A percentile compares a stretch with the other conserved stretches of the same genome.
phyloP scores from a whole-genome alignment of 2,329 filamentous ascomycete genomes.

The Talaromyces atroroseus region DNA sequence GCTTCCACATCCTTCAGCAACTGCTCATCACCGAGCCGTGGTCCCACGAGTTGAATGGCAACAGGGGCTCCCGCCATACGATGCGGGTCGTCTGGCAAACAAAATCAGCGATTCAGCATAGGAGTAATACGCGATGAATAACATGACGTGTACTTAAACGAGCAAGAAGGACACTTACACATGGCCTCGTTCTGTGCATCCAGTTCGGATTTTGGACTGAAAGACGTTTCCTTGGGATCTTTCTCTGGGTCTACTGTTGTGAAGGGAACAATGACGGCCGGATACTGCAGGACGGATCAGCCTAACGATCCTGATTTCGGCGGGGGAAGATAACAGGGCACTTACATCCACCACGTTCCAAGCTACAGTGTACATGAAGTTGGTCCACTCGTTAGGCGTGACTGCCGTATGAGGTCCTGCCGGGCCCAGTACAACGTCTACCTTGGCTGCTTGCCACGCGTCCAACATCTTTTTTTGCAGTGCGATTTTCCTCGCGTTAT shows the following conservation, averaged over 20 bases:
- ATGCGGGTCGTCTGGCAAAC: slow-evolving; percentile 25
- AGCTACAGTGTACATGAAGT: slow-evolving; percentile 31
- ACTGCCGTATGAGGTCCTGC: slow-evolving; percentile 9
- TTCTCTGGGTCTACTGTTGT: slow-evolving; percentile 24
- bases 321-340: not conserved
- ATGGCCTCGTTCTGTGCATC: slow-evolving; percentile 25
- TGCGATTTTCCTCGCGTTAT: slow-evolving; percentile 28
- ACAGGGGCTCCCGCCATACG: slow-evolving; percentile 31
- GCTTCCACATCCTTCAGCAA: slow-evolving; percentile 26
- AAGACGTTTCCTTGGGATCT: slow-evolving; percentile 16
- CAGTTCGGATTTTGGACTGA: slow-evolving; percentile 5
- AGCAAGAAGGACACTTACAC: not conserved
- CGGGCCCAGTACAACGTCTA: not conserved
- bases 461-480: slow-evolving; percentile 34
- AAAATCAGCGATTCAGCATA: not conserved
- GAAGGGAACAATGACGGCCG: slow-evolving; percentile 29
- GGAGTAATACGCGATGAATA: not conserved
- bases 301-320: not conserved
- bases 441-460: slow-evolving; percentile 17
- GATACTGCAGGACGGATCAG: slow-evolving; percentile 18
- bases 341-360: slow-evolving; percentile 29
- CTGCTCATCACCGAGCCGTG: slow-evolving; percentile 28
- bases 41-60: slow-evolving; percentile 29
- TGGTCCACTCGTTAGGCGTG: slow-evolving; percentile 29
- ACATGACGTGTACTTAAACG: not conserved